Evolutionary conservation across 495 filamentous ascomycete species (phyloP), one percentile per base, ranked within the genome.

Genomic region (Mycothermus thermophilus): DNA sequence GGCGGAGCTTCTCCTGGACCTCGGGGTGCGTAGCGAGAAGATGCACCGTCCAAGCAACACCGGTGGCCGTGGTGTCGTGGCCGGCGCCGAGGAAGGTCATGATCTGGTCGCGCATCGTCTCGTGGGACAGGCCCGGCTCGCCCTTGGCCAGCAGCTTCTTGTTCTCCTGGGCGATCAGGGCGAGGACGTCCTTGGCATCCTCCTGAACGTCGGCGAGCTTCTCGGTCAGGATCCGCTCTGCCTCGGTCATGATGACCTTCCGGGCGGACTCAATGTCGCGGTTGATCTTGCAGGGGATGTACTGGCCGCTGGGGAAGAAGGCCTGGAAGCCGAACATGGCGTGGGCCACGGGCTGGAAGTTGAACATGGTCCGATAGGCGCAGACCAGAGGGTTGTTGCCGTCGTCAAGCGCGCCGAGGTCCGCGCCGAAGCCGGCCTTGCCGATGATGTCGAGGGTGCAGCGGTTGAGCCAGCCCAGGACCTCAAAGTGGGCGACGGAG

Each of bases 401-500:
- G 41, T 67, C 28, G n/a, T 50, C 42, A 3, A 71, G 51, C 0
- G 63, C 58, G 36, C 57, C 48, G 28, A 69, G 57, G 2, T 66
- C 59, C 16, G 53, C 58, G 3, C 64, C 65, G 34, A 71, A 67
- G 1, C 64, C 66, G 6, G 66, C 64, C 40, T 59, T 49, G 22
- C 61, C 63, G 35, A 71, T 71, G 35, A 71, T 69, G 40, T 71
- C 66, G 11, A 71, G 61, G 0, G 66, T 66, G 18, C 59, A 57
- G 15, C 64, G 51, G 38, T 64, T 65, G 20, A 63, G 52, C 60
- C 65, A 62, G 26, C 69, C 64, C 5, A 68, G 54, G 1, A 61
- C 50, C 34, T 68, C 58, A n/a, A n/a, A n/a, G n/a, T n/a, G n/a
- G n/a, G n/a, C n/a, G 25, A 68, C 52, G 0, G 42, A 48, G n/a